Conservation (phyloP, 2,329 filamentous ascomycete species). For the Lachnellula suecica region DNA sequence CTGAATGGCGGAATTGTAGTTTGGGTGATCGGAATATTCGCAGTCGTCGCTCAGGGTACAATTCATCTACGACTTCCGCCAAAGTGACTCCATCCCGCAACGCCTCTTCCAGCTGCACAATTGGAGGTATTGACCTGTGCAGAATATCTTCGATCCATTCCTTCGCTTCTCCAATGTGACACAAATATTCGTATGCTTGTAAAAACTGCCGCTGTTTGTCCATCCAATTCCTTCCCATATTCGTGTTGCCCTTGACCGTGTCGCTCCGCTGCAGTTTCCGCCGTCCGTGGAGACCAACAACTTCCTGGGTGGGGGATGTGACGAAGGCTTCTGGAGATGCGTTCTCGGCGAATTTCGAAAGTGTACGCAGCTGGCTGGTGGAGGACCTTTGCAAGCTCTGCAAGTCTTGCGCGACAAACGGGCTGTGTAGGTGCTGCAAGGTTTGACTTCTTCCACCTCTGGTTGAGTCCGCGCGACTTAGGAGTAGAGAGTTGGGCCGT, state of each 20-base stretch:
- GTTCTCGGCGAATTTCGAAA: conserved; percentile 79
- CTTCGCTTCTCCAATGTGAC: conserved; percentile 97
- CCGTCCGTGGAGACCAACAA: conserved; percentile 82
- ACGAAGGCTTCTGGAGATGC: conserved; percentile 81
- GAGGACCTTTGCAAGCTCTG: conserved; percentile 83
- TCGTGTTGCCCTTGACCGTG: conserved; percentile 39
- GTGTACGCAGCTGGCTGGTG: conserved; percentile 82
- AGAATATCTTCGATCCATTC: conserved; percentile 98
- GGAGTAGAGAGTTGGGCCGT: conserved; percentile 60
- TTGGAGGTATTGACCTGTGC: conserved; percentile 80
- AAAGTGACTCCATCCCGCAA: conserved; percentile 90
- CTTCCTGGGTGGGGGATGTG: conserved; percentile 76
- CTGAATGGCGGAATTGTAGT: conserved; percentile 91
- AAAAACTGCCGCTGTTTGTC: conserved; percentile 96
- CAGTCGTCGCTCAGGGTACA: conserved; percentile 73
- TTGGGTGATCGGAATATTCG: conserved; percentile 85
- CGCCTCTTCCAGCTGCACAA: conserved; percentile 90
- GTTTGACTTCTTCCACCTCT: conserved; percentile 25
- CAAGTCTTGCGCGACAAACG: conserved; percentile 69
- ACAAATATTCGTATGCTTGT: conserved; percentile 97
- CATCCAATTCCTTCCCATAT: conserved; percentile 86
- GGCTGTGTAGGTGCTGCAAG: conserved; percentile 36
- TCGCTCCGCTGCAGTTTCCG: conserved; percentile 75
- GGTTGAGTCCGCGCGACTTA: conserved; percentile 57
- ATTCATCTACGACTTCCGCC: conserved; percentile 87